Evolutionary conservation across 1,139 yeast species (phyloP).

Genomic region (Meyerozyma smithsonii): DNA sequence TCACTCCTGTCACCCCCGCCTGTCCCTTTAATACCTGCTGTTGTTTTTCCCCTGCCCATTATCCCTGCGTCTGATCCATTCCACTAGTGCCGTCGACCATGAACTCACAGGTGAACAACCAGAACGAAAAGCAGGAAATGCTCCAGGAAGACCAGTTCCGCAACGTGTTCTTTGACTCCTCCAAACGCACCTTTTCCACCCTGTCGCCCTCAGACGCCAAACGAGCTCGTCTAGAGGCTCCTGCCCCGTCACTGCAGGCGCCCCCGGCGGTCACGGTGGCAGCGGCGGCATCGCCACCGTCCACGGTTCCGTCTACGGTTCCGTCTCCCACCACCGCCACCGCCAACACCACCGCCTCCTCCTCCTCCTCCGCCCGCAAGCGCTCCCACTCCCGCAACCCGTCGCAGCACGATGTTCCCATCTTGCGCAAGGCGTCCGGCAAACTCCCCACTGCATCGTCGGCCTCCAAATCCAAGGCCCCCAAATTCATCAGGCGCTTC

Average conservation of each 20-base stretch:
- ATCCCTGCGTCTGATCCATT: background rate
- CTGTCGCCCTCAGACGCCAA: slow-evolving; percentile 6
- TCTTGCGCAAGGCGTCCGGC: slow-evolving; percentile 8
- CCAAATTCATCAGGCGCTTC: slow-evolving; percentile 17
- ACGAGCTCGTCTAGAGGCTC: slow-evolving; percentile 11
- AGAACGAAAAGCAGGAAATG: slow-evolving; percentile 28
- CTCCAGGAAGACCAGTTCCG: slow-evolving; percentile 27
- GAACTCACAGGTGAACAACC: slow-evolving; percentile 26
- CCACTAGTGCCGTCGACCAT: slow-evolving; percentile 8
- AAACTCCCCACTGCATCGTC: slow-evolving; percentile 5
- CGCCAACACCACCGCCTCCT: no score
- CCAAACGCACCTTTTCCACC: slow-evolving; percentile 8
- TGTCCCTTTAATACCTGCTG: no score
- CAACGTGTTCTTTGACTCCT: slow-evolving; percentile 22
- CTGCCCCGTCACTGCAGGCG: slow-evolving; percentile 7
- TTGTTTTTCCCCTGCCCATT: background rate
- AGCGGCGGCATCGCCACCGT: slow-evolving; percentile 6
- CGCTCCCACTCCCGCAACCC: slow-evolving; percentile 7
- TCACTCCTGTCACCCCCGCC: no score
- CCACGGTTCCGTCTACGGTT: slow-evolving; percentile 1
- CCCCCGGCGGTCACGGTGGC: slow-evolving; percentile 3
- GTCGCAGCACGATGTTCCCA: slow-evolving; percentile 12
- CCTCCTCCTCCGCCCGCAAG: slow-evolving; percentile 1
- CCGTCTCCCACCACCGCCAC: background rate
- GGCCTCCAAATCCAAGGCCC: slow-evolving; percentile 9